Conservation (phyloP, 495 filamentous ascomycete species). For the Trichoderma virens region DNA sequence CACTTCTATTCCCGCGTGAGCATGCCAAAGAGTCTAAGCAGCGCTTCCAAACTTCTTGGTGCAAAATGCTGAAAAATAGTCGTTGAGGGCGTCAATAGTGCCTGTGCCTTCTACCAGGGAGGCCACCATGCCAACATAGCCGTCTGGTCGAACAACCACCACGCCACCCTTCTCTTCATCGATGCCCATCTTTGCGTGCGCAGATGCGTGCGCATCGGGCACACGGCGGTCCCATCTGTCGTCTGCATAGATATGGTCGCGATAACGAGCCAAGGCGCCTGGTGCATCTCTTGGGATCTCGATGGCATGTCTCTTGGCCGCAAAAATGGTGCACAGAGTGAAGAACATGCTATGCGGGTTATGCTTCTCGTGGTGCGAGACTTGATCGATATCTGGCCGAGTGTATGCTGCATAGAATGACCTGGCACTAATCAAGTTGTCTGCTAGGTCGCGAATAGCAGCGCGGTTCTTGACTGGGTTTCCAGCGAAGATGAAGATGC, state of each 20-base stretch:
- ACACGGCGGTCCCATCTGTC: constrained; percentile 68
- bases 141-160: constrained; percentile 77
- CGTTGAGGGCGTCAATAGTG: constrained; percentile 74
- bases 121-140: constrained; percentile 72
- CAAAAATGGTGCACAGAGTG: constrained; percentile 67
- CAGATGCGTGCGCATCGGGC: constrained; percentile 59
- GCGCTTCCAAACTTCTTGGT: constrained; percentile 32
- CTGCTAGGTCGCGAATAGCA: constrained; percentile 61
- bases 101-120: constrained; percentile 64
- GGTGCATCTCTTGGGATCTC: constrained; percentile 62
- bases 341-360: constrained; percentile 78
- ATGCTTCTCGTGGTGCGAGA: constrained; percentile 72
- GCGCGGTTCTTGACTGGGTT: constrained; percentile 48
- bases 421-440: constrained; percentile 51
- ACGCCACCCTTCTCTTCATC: constrained; percentile 65
- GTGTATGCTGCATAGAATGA: constrained; percentile 64
- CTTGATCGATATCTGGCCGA: constrained; percentile 50
- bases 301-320: constrained; percentile 51
- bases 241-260: constrained; percentile 79
- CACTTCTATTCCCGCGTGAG: too few relatives aligned
- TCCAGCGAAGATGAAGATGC: constrained; percentile 77
- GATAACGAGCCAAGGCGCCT: constrained; percentile 60
- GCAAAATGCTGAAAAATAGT: constrained; percentile 67
- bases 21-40: neutral
- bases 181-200: constrained; percentile 82